Evolutionary conservation across 2,329 filamentous ascomycete genomes (phyloP).

Genomic region (Venturia oleaginea): DNA sequence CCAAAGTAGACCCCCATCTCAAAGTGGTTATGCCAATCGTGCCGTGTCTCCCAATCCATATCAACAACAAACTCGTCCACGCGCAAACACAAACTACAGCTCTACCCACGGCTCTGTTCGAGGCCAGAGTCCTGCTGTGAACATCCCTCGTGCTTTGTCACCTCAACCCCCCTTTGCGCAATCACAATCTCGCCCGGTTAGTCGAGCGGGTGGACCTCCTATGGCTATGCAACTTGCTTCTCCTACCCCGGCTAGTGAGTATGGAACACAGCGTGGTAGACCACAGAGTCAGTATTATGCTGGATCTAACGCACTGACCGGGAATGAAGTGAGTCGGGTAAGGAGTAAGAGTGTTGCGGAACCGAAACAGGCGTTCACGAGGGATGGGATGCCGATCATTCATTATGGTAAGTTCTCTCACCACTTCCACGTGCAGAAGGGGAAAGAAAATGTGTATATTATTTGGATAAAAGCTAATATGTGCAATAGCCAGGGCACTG

Average conservation of each 20-base stretch:
- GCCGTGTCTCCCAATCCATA: slow-evolving; percentile 56
- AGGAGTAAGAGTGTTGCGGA: slow-evolving; percentile 83
- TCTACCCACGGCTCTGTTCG: slow-evolving; percentile 27
- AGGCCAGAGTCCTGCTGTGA: slow-evolving; percentile 18
- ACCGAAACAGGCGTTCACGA: slow-evolving; percentile 64
- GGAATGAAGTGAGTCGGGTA: slow-evolving; percentile 31
- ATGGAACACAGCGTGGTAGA: slow-evolving; percentile 32
- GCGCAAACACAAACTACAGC: slow-evolving; percentile 21
- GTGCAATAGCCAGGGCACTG: slow-evolving; percentile 66
- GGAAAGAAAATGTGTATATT: no score
- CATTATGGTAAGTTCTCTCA: slow-evolving; percentile 71
- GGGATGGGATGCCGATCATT: slow-evolving; percentile 77
- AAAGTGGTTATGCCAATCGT: background rate
- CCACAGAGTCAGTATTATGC: slow-evolving; percentile 38
- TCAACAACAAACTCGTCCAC: slow-evolving; percentile 22
- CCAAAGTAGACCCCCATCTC: slow-evolving; percentile 7
- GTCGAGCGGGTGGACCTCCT: slow-evolving; percentile 28
- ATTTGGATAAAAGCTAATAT: background rate
- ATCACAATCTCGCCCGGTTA: slow-evolving; percentile 40
- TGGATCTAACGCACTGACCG: slow-evolving; percentile 14
- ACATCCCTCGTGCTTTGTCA: slow-evolving; percentile 36
- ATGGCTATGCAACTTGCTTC: slow-evolving; percentile 39
- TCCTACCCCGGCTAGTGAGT: slow-evolving; percentile 25
- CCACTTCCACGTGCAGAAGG: no score
- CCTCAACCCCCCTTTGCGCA: slow-evolving; percentile 39